phyloP scores from a whole-genome alignment of 495 filamentous ascomycete species.

The Lentithecium fluviatile region DNA sequence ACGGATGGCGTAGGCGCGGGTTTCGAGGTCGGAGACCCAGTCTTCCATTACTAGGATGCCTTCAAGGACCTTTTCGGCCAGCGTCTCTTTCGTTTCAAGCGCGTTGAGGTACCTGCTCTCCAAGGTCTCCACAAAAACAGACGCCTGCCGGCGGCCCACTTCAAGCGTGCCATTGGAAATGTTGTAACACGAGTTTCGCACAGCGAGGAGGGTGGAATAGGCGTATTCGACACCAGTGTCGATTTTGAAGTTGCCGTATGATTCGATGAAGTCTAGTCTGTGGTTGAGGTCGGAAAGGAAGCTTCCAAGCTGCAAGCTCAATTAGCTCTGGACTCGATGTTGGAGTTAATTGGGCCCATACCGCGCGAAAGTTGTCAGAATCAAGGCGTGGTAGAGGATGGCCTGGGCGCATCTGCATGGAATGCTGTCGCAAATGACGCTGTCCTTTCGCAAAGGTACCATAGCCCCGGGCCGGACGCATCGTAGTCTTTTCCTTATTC shows the following conservation, averaged over 20 bases:
- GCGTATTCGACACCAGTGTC: constrained; percentile 79
- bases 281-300: constrained; percentile 86
- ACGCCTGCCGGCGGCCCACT: constrained; percentile 77
- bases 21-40: constrained; percentile 80
- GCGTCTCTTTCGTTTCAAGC: constrained; percentile 77
- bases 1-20: constrained; percentile 71
- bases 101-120: constrained; percentile 86
- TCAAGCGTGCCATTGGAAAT: constrained; percentile 91
- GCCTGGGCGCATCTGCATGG: too few species aligned
- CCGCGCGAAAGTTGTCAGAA: constrained; percentile 32
- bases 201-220: constrained; percentile 80
- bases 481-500: too few species aligned
- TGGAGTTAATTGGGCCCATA: not conserved
- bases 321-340: not conserved
- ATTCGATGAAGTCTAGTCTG: constrained; percentile 83
- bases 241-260: constrained; percentile 77
- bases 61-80: constrained; percentile 87
- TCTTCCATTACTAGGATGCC: constrained; percentile 83
- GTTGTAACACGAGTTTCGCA: constrained; percentile 80
- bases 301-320: constrained; percentile 15
- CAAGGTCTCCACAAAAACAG: constrained; percentile 90
- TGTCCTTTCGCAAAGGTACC: constrained; percentile 19
- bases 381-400: constrained; percentile 15
- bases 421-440: constrained; percentile 2
- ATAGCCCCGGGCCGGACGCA: too few species aligned